Evolutionary conservation across 2,329 filamentous ascomycete genomes (phyloP), one percentile per base, ranked within the genome.

Genomic region (Xylaria sp.): DNA sequence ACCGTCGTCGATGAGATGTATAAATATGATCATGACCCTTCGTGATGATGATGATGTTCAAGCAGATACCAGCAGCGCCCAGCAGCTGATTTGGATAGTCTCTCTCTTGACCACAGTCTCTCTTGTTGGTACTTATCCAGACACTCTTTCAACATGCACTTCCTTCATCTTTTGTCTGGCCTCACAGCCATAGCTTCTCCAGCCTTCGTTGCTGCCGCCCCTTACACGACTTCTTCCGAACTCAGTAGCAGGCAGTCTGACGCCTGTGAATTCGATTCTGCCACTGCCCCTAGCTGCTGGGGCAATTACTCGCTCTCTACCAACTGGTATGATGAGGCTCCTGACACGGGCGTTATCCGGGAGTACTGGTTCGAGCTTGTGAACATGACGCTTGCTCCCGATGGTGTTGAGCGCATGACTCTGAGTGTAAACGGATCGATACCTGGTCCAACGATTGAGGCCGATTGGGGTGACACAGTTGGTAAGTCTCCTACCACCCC

Each of bases 381-480:
- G 0, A 79, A 84, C 29, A 75, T 76, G 33, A 81, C 77, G 5
- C 75, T 78, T 29, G 71, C 79, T 4, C 83, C 83, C 0, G 85
- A 87, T 74, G 85, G 86, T 3, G 74, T 82, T 15, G 72, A 76
- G 5, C 77, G 81, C 1, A 61, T 73, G 0, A 77, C 75, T 29
- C 79, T 81, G 73, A 80, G 87, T 13, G 74, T 89, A 73, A 90
- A 90, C 69, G 84, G 84, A 5, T 79, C 83, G 53, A 84, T 88
- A 66, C 89, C 89, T 0, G 89, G 89, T 0, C 89, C 89, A 0
- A 82, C 82, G 0, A 82, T 90, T 44, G 39, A 81, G 42, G 86
- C 84, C 9, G 80, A 86, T 68, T 87, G 84, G 83, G 83, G 72
- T 63, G 71, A 75, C 29, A 72, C 63, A n/a, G 36, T 72, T 45